Evolutionary conservation across 306 rosid species (phyloP).

Genomic region (Potentilla sterilis): DNA sequence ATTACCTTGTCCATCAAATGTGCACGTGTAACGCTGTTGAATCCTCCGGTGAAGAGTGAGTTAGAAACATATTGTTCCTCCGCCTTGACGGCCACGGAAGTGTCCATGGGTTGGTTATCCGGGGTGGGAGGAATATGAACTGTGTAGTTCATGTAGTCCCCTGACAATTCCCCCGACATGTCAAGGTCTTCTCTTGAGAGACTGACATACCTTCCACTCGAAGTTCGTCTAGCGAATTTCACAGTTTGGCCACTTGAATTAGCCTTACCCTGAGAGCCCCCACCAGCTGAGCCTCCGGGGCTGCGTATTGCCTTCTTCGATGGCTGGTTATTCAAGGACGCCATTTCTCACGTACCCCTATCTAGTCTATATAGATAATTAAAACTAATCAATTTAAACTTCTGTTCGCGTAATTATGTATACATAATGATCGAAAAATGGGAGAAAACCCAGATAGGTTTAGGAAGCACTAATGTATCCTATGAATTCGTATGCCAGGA

Average conservation of each 20-base stretch:
- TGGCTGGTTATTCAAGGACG: conserved; percentile 51
- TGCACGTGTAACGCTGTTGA: conserved; percentile 83
- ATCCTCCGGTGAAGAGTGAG: conserved; percentile 83
- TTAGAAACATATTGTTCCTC: conserved; percentile 90
- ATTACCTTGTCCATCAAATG: conserved; percentile 94
- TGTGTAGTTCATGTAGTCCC: conserved; percentile 80
- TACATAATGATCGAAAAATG: not conserved
- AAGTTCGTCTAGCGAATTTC: conserved; percentile 78
- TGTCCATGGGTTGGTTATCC: conserved; percentile 77
- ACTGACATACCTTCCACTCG: conserved; percentile 79
- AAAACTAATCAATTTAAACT: not conserved
- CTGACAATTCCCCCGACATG: conserved; percentile 63
- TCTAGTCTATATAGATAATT: not conserved
- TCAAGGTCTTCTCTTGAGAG: conserved; percentile 88
- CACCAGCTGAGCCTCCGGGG: conserved; percentile 37
- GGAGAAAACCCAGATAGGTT: conserved; percentile 9
- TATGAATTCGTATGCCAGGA: conserved; percentile 3
- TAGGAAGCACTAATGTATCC: not conserved
- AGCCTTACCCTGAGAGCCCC: conserved; percentile 36
- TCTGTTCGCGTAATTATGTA: not conserved
- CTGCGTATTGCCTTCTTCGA: conserved; percentile 55
- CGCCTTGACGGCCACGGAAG: conserved; percentile 70
- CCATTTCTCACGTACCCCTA: conserved; percentile 34
- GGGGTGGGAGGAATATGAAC: conserved; percentile 92
- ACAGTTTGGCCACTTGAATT: conserved; percentile 50